These are phyloP conservation scores for Cerioporus squamosus DNA, from an alignment of 1,284 basidiomycete species.

Conservation along the genomic window DNA sequence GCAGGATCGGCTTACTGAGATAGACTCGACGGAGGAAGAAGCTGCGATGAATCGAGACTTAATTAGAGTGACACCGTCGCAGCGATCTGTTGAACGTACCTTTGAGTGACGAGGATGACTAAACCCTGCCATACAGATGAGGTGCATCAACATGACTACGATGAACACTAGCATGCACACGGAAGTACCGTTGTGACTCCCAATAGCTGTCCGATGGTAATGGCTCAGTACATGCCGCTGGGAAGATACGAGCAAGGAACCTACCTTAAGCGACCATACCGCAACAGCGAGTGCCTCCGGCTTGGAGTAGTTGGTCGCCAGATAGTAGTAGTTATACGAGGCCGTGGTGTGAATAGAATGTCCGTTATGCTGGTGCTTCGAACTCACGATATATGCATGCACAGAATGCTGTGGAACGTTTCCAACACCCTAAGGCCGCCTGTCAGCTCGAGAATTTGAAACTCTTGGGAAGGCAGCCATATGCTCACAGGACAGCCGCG, in stretches of 20 bases:
- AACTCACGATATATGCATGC: constrained; percentile 8
- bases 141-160: background rate
- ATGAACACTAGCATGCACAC: too few relatives aligned
- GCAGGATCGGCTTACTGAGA: background rate
- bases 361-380: background rate
- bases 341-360: background rate
- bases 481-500: constrained; percentile 2
- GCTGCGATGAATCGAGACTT: background rate
- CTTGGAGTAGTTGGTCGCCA: constrained; percentile 12
- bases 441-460: background rate
- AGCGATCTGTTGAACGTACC: background rate
- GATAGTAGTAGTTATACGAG: constrained; percentile 6
- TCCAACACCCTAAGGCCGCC: constrained; percentile 6
- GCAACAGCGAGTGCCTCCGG: constrained; percentile 2
- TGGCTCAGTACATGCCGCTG: background rate
- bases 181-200: constrained; percentile 1
- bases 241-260: background rate
- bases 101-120: constrained; percentile 7
- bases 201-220: background rate
- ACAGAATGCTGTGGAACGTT: constrained; percentile 7
- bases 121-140: background rate
- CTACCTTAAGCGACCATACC: constrained; percentile 9
- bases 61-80: too few relatives aligned
- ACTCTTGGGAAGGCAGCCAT: too few relatives aligned
- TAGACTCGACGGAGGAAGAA: constrained; percentile 14